Evolutionary conservation across 805 yeast species (phyloP), one percentile per base, ranked within the genome.

Genomic region (Candida dajiaensis): DNA sequence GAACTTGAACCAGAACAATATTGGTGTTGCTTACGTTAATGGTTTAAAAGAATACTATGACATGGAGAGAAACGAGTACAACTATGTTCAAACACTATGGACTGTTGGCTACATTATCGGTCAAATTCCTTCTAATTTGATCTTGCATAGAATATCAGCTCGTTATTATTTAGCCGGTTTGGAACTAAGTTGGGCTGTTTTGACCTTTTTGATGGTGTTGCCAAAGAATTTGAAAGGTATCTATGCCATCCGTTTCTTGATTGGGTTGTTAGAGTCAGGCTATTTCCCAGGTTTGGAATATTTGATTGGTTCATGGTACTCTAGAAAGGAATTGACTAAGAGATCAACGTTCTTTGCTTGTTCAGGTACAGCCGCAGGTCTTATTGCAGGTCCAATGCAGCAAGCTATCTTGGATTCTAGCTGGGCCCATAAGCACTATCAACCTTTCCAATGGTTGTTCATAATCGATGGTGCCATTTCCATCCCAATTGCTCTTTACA

Each of bases 101-200:
- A 70, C 79, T 1, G 70, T 71, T 20, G 81, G 80, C 8, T 75
- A 76, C 47, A 66, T 73, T 37, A 55, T 76, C 40, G 79, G 78
- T 3, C 76, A 71, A 48, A 61, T 74, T 20, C 80, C 80, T 3
- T 68, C 77, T 0, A 69, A 68, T 31, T 50, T 64, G 47, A 57
- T 74, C 10, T 54, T 73, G 38, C 73, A 68, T 48, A 56, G 66
- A 38, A 60, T 72, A 3, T 65, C 73, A 12, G 73, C 76, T 12
- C 55, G 76, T 36, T 70, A 61, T 46, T 73, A 69, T 47, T 57
- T 75, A 35, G 76, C 75, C 7, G 63, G 66, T 2, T 52, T 73
- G 40, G 77, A 75, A 52, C 44, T 75, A 13, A 45, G 65, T 15
- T 75, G 80, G 80, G 65, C 70, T 0, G n/a, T 67, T 12, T 51